These are phyloP conservation scores for Elaeis oleifera DNA, from an alignment of 202 grass and related monocot species.

Conservation along the genomic window DNA sequence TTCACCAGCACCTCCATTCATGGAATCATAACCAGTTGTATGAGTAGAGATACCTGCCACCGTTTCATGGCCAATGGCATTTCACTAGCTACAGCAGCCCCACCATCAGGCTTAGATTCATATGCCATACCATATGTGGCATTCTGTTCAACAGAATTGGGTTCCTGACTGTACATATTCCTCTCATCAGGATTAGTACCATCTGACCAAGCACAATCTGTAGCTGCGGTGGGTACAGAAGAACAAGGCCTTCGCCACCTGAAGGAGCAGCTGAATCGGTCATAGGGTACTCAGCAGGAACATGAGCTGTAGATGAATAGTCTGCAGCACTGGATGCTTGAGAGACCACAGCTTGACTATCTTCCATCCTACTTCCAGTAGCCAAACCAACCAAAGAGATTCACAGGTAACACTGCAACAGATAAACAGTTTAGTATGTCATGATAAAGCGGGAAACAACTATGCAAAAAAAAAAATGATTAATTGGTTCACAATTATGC, in stretches of 20 bases:
- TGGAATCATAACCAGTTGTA: conserved; percentile 28
- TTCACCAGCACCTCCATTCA: conserved; percentile 47
- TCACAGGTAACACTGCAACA: too few species aligned
- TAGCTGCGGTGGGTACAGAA: conserved; percentile 14
- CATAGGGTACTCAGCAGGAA: conserved; percentile 1
- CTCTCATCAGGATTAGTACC: conserved; percentile 20
- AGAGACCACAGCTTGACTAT: conserved; percentile 22
- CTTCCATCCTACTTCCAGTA: conserved; percentile 31
- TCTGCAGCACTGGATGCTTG: conserved; percentile 4
- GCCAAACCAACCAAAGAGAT: too few species aligned
- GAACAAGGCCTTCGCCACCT: conserved; percentile 14
- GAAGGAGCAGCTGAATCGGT: conserved; percentile 1
- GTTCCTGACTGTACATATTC: conserved; percentile 13
- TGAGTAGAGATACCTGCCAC: conserved; percentile 24
- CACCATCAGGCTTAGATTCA: conserved; percentile 3
- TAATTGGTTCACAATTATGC: too few species aligned
- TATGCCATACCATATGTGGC: neutral
- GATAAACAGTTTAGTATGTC: too few species aligned
- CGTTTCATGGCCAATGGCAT: conserved; percentile 2
- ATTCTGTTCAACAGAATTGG: conserved; percentile 7
- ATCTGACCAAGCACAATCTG: conserved; percentile 8
- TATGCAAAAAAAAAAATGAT: too few species aligned
- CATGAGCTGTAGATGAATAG: conserved; percentile 7
- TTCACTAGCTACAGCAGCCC: neutral
- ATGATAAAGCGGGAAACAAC: too few species aligned